Conservation (phyloP, 129 eudicot species). For the Flaveria brownii region DNA sequence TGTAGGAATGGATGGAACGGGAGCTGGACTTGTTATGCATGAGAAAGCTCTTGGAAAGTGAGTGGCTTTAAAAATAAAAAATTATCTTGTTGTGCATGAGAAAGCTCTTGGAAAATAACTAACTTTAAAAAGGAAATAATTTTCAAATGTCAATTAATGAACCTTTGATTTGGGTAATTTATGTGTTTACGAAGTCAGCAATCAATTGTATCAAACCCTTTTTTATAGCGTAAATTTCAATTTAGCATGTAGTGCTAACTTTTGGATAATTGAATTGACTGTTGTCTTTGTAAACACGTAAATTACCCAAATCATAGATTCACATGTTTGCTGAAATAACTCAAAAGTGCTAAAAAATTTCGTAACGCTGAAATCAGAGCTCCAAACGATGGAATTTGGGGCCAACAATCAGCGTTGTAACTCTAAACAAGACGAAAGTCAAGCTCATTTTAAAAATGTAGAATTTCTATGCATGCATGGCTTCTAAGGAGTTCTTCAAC, state of each 20-base stretch:
- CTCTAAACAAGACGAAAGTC: not conserved
- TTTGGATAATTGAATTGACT: not conserved
- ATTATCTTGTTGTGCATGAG: not conserved
- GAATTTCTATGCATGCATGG: not conserved
- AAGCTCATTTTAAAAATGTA: not conserved
- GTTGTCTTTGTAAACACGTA: not conserved
- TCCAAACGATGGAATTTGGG: too few species aligned
- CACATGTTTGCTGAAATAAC: not conserved
- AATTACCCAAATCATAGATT: not conserved
- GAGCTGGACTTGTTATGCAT: constrained; percentile 60
- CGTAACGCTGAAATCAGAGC: not conserved
- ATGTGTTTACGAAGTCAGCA: too few species aligned
- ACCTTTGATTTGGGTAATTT: too few species aligned
- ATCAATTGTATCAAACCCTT: not conserved
- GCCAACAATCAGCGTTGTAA: not conserved
- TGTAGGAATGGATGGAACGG: constrained; percentile 68
- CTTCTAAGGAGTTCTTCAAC: not conserved
- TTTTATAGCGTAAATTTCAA: not conserved
- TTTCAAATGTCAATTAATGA: too few species aligned
- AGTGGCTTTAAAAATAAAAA: not conserved
- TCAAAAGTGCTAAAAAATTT: not conserved
- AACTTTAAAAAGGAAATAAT: too few species aligned
- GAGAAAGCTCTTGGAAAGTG: constrained; percentile 65
- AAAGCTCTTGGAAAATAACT: too few species aligned
- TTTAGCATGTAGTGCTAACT: not conserved